Evolutionary conservation across 2,329 filamentous ascomycete species (phyloP).

Genomic region (Diplocarpon mali): DNA sequence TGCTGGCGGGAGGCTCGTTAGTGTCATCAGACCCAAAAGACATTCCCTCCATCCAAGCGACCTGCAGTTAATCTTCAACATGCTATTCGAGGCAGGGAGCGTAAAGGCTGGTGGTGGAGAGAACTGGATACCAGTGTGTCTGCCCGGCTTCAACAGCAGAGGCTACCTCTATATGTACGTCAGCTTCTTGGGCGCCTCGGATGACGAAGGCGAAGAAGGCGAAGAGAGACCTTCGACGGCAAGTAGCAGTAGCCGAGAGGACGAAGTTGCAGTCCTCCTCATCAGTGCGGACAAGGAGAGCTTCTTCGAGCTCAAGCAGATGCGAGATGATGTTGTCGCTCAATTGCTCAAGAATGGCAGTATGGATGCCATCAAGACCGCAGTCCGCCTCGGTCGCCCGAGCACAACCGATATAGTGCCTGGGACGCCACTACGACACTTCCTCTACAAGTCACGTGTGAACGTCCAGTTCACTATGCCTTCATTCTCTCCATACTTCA

Average conservation of each 20-base stretch:
- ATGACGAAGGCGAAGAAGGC: slow-evolving; percentile 30
- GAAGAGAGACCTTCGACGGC: slow-evolving; percentile 49
- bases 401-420: slow-evolving; percentile 65
- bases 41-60: slow-evolving; percentile 94
- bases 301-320: slow-evolving; percentile 78
- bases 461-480: slow-evolving; percentile 97
- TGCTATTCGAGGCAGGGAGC: slow-evolving; percentile 92
- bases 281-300: slow-evolving; percentile 89
- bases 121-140: slow-evolving; percentile 92
- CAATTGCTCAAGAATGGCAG: slow-evolving; percentile 68
- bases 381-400: slow-evolving; percentile 61
- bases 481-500: slow-evolving; percentile 61
- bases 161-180: slow-evolving; percentile 99
- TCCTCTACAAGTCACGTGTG: slow-evolving; percentile 85
- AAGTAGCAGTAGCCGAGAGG: slow-evolving; percentile 55
- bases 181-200: slow-evolving; percentile 68
- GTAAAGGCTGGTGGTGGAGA: slow-evolving; percentile 89
- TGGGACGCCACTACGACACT: slow-evolving; percentile 74
- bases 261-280: slow-evolving; percentile 82
- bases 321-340: slow-evolving; percentile 50
- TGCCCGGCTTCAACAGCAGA: slow-evolving; percentile 93
- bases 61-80: slow-evolving; percentile 94
- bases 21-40: slow-evolving; percentile 85
- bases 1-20: slow-evolving; percentile 84
- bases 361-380: slow-evolving; percentile 61